phyloP scores from a whole-genome alignment of 441 rosid species.

The Mallotus japonicus region DNA sequence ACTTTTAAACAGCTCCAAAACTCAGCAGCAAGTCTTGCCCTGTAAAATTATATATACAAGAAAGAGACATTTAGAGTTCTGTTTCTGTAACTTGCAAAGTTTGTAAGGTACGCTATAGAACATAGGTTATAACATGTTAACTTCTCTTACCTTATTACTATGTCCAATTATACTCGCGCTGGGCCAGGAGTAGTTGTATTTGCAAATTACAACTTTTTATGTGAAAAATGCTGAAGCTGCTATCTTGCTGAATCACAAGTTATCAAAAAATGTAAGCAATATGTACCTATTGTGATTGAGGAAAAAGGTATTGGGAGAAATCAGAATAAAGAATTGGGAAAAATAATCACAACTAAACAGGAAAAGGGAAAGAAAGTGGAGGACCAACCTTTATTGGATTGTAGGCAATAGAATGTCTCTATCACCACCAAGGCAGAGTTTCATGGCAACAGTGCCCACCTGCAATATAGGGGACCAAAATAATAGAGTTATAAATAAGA shows the following conservation, averaged over 20 bases:
- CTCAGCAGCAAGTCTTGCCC: slow-evolving; percentile 5
- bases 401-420: slow-evolving; percentile 29
- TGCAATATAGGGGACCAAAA: slow-evolving; percentile 33
- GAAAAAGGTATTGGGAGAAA: slow-evolving; percentile 12
- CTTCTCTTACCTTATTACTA: slow-evolving; percentile 21
- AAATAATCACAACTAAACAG: slow-evolving; percentile 10
- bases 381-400: slow-evolving; percentile 36
- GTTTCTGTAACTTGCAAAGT: no score
- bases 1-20: neutral
- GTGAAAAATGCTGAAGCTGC: neutral
- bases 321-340: slow-evolving; percentile 22
- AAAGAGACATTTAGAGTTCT: no score
- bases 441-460: slow-evolving; percentile 30
- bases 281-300: slow-evolving; percentile 18
- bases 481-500: slow-evolving; percentile 24
- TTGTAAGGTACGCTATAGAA: no score
- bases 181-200: neutral
- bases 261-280: slow-evolving; percentile 1
- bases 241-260: slow-evolving; percentile 5
- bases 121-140: neutral
- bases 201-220: slow-evolving; percentile 11
- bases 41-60: slow-evolving; percentile 19
- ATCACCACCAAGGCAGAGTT: slow-evolving; percentile 23
- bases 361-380: slow-evolving; percentile 20
- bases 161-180: neutral